These are phyloP conservation scores for Amauroascus niger DNA, from an alignment of 2,329 filamentous ascomycete species.

Conservation along the genomic window DNA sequence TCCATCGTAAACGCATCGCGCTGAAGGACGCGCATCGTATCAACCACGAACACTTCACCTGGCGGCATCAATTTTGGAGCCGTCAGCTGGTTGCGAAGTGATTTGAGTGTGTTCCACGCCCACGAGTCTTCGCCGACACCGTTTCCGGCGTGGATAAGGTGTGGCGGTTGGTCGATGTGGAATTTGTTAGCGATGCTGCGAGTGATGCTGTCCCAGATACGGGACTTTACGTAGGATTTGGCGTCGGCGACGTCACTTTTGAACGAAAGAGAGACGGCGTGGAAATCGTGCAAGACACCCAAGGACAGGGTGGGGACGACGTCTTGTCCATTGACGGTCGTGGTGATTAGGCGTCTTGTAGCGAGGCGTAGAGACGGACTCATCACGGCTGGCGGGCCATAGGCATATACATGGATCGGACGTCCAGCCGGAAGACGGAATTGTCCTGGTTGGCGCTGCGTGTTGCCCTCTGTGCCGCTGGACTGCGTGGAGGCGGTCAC, in stretches of 20 bases:
- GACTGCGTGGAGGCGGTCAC: constrained; percentile 44
- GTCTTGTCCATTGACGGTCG: constrained; percentile 62
- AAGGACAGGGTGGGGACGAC: constrained; percentile 64
- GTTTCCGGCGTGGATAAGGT: constrained; percentile 38
- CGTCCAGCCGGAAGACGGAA: constrained; percentile 55
- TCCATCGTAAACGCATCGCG: constrained; percentile 52
- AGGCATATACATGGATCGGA: constrained; percentile 69
- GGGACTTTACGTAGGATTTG: constrained; percentile 55
- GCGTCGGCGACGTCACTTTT: constrained; percentile 60
- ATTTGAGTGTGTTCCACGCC: constrained; percentile 58
- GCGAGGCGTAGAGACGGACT: constrained; percentile 58
- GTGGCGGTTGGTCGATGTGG: constrained; percentile 43
- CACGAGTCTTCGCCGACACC: constrained; percentile 55
- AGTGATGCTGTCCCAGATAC: constrained; percentile 57
- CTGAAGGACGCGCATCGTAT: constrained; percentile 57
- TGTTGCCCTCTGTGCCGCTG: background rate
- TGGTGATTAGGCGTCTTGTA: constrained; percentile 65
- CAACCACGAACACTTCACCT: constrained; percentile 64
- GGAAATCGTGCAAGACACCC: constrained; percentile 64
- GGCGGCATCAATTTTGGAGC: constrained; percentile 62
- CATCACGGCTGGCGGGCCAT: constrained; percentile 64
- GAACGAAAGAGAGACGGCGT: constrained; percentile 61
- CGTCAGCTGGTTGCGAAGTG: constrained; percentile 57
- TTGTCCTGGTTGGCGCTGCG: constrained; percentile 18
- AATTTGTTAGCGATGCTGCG: constrained; percentile 54